Evolutionary conservation across 1,284 basidiomycete species (phyloP).

Genomic region (Malassezia japonica): DNA sequence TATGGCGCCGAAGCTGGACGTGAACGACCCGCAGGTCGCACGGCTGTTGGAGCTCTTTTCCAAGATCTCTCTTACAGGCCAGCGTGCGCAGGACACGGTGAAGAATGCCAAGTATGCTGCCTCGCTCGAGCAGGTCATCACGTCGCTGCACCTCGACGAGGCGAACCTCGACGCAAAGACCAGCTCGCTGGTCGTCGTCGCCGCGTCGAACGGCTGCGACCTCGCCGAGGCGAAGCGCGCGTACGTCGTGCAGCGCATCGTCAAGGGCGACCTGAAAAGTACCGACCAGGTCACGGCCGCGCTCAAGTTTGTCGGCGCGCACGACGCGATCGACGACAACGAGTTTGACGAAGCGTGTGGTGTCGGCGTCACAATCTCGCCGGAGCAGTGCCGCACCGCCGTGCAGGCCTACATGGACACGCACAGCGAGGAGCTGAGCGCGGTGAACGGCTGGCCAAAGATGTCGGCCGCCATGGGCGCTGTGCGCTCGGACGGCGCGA

Average conservation of each 20-base stretch:
- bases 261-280: conserved; percentile 64
- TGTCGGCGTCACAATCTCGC: conserved; percentile 67
- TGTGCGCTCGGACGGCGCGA: conserved; percentile 26
- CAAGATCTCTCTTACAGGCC: conserved; percentile 65
- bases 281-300: conserved; percentile 70
- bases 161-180: conserved; percentile 65
- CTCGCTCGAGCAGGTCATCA: conserved; percentile 64
- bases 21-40: conserved; percentile 51
- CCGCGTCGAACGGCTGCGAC: conserved; percentile 55
- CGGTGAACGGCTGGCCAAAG: conserved; percentile 50
- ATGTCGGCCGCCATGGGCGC: conserved; percentile 38
- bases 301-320: conserved; percentile 63
- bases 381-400: conserved; percentile 59
- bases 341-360: conserved; percentile 76
- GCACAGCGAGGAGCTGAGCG: conserved; percentile 37
- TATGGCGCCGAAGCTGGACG: conserved; percentile 55
- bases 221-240: conserved; percentile 59
- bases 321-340: conserved; percentile 59
- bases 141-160: conserved; percentile 39
- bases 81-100: conserved; percentile 64
- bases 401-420: conserved; percentile 58
- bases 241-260: conserved; percentile 63
- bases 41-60: conserved; percentile 62
- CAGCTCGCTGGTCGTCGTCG: conserved; percentile 62
- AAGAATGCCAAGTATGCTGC: conserved; percentile 38